phyloP scores from a whole-genome alignment of 106 monocot species.

The Platanthera guangdongensis region DNA sequence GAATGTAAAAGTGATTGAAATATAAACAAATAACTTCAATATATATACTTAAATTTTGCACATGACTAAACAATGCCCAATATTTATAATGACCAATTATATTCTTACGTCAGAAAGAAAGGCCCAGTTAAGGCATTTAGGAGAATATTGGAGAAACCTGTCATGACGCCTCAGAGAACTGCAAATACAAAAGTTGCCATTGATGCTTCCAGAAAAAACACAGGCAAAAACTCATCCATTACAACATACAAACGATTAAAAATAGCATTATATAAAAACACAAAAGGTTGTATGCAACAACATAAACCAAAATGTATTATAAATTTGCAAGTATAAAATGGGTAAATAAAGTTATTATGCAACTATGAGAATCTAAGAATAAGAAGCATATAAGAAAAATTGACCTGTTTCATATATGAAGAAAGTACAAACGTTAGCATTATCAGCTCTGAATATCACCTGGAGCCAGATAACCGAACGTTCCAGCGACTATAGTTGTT shows the following conservation, averaged over 20 bases:
- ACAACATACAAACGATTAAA: background rate
- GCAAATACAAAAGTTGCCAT: background rate
- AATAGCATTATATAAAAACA: background rate
- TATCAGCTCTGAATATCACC: conserved; percentile 26
- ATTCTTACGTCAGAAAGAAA: too few relatives aligned
- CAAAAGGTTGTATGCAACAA: background rate
- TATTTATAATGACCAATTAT: too few relatives aligned
- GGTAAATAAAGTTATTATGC: background rate
- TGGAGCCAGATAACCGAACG: conserved; percentile 98
- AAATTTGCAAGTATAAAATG: background rate
- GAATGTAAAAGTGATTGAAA: too few relatives aligned
- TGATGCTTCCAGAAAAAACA: background rate
- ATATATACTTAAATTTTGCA: too few relatives aligned
- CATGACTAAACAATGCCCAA: too few relatives aligned
- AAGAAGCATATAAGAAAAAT: background rate
- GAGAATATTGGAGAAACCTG: too few relatives aligned
- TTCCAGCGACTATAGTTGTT: conserved; percentile 94
- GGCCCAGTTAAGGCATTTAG: too few relatives aligned
- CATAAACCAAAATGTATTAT: background rate
- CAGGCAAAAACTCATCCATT: background rate
- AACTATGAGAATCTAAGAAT: background rate
- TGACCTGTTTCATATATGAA: background rate
- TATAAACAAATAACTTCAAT: too few relatives aligned
- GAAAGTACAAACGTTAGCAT: background rate
- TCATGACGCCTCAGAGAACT: background rate